phyloP scores from a whole-genome alignment of 345 rosid species.

The Ceriops zippeliana region DNA sequence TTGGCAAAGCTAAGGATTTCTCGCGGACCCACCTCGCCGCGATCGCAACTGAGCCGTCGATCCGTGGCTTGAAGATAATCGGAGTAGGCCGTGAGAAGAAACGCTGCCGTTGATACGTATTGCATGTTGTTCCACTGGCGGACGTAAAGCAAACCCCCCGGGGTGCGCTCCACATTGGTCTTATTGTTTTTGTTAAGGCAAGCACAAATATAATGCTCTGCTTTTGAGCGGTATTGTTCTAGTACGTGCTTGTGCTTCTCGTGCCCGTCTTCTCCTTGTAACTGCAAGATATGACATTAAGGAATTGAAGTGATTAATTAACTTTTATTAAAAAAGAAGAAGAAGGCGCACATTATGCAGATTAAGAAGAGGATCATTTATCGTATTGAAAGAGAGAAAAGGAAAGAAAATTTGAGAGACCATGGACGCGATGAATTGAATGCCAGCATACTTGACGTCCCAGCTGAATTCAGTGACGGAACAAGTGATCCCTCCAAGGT shows the following conservation, averaged over 20 bases:
- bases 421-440: constrained; percentile 82
- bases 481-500: constrained; percentile 82
- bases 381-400: background rate
- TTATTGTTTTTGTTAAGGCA: constrained; percentile 62
- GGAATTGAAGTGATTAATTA: background rate
- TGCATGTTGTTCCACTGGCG: constrained; percentile 99
- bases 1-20: constrained; percentile 56
- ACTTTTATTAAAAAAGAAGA: background rate
- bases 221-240: constrained; percentile 60
- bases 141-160: constrained; percentile 70
- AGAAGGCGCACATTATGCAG: background rate
- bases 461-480: constrained; percentile 94
- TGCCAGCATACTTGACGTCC: constrained; percentile 93
- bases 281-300: constrained; percentile 26
- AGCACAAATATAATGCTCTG: constrained; percentile 77
- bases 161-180: constrained; percentile 58
- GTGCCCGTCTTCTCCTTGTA: constrained; percentile 48
- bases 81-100: constrained; percentile 74
- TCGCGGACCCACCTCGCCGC: constrained; percentile 34
- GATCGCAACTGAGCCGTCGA: constrained; percentile 42
- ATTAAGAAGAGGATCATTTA: background rate
- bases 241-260: constrained; percentile 37
- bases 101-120: constrained; percentile 73
- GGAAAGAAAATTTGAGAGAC: constrained; percentile 26
- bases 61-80: constrained; percentile 45